Conservation (phyloP, 2,329 filamentous ascomycete species). For the Fusarium burgessii region DNA sequence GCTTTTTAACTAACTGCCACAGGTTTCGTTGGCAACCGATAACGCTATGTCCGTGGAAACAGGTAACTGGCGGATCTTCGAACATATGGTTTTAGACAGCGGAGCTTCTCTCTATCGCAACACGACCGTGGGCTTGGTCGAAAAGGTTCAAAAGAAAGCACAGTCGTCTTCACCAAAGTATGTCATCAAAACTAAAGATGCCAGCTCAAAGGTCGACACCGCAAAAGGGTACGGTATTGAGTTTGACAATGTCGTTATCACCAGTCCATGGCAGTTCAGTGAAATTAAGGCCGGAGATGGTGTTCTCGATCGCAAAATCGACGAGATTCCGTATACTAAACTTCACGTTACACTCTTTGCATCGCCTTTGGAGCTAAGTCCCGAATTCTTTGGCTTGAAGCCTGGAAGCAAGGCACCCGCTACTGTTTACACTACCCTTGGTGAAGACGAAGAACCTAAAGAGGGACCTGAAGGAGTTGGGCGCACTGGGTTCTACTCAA, state of each 20-base stretch:
- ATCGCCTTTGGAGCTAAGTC: conserved; percentile 78
- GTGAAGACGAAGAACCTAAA: conserved; percentile 64
- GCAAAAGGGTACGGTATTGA: conserved; percentile 59
- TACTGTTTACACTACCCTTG: conserved; percentile 85
- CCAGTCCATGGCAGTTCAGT: conserved; percentile 85
- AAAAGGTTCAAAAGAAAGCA: conserved; percentile 59
- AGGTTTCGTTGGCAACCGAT: conserved; percentile 88
- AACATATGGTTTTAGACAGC: conserved; percentile 78
- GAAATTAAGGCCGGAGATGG: conserved; percentile 72
- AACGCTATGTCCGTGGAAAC: conserved; percentile 83
- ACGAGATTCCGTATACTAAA: conserved; percentile 84
- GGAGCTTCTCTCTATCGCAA: conserved; percentile 72
- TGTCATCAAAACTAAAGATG: conserved; percentile 54
- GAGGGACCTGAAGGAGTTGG: conserved; percentile 72
- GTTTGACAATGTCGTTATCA: conserved; percentile 87
- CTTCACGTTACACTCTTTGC: conserved; percentile 93
- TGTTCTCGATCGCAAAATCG: conserved; percentile 77
- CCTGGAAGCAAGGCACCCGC: conserved; percentile 72
- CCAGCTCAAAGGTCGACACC: conserved; percentile 32
- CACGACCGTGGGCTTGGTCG: conserved; percentile 73
- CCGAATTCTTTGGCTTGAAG: conserved; percentile 77
- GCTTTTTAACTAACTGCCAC: conserved; percentile 9
- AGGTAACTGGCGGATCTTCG: conserved; percentile 96
- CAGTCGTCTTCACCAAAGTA: conserved; percentile 60
- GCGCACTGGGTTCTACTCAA: conserved; percentile 83